Conservation (phyloP, 148 eudicot genomes). For the Diospyros kaki region DNA sequence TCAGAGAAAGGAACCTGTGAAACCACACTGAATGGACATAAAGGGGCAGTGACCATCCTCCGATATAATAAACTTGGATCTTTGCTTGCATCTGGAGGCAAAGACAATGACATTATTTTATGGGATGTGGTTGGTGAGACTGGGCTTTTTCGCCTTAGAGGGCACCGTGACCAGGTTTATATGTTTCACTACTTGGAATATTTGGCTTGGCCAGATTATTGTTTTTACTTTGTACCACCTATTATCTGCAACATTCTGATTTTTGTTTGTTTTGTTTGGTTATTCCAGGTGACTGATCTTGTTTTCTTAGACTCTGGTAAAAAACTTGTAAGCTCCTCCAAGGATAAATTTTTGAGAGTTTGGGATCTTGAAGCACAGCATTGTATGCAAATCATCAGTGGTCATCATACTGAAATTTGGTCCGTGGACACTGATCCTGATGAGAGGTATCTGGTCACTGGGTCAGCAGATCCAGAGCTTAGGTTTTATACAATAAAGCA, state of each 20-base stretch:
- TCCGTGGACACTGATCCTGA: conserved; percentile 75
- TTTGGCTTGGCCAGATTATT: background rate
- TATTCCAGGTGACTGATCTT: conserved; percentile 77
- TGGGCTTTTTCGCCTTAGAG: conserved; percentile 91
- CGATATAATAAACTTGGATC: conserved; percentile 76
- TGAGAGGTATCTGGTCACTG: conserved; percentile 79
- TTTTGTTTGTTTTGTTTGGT: conserved; percentile 12
- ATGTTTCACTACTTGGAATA: background rate
- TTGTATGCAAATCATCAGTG: conserved; percentile 89
- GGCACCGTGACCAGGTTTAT: conserved; percentile 94
- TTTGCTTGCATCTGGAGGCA: conserved; percentile 89
- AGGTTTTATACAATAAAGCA: conserved; percentile 66
- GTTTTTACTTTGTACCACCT: background rate
- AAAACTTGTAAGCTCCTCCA: conserved; percentile 90
- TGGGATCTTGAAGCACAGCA: conserved; percentile 98
- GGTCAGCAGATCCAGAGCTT: conserved; percentile 87
- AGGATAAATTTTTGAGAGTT: conserved; percentile 90
- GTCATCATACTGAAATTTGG: conserved; percentile 98
- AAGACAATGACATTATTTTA: conserved; percentile 84
- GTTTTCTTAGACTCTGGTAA: conserved; percentile 77
- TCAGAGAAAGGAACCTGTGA: conserved; percentile 67
- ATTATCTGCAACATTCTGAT: background rate
- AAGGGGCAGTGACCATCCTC: conserved; percentile 79
- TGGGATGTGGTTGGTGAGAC: conserved; percentile 98
- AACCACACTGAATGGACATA: conserved; percentile 94